phyloP scores from a whole-genome alignment of 306 rosid species.

The Rosa chinensis region DNA sequence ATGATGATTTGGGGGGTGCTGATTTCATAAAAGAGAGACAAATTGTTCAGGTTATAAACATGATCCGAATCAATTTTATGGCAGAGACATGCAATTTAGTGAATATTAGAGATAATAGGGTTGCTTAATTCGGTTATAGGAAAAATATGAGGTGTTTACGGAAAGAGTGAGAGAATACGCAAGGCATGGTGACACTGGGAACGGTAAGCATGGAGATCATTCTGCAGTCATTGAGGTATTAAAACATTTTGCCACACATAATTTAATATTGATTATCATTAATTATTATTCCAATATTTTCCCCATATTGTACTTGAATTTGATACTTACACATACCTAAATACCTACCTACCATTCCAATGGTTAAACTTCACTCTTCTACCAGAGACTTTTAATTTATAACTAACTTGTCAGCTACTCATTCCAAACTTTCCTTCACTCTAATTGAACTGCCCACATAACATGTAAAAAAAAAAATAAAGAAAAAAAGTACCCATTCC shows the following conservation, averaged over 20 bases:
- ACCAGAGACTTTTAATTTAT: too few species aligned
- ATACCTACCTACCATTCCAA: too few species aligned
- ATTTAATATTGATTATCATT: too few species aligned
- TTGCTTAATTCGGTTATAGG: slow-evolving; percentile 34
- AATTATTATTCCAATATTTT: too few species aligned
- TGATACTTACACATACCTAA: too few species aligned
- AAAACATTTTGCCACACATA: background rate
- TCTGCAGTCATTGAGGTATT: slow-evolving; percentile 51
- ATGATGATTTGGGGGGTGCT: slow-evolving; percentile 15
- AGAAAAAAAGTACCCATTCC: background rate
- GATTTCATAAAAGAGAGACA: slow-evolving; percentile 37
- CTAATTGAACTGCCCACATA: too few species aligned
- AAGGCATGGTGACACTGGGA: slow-evolving; percentile 17
- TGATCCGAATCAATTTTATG: too few species aligned
- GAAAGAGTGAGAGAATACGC: slow-evolving; percentile 27
- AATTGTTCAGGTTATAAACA: slow-evolving; percentile 34
- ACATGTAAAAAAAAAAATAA: too few species aligned
- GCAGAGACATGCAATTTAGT: background rate
- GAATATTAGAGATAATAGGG: background rate
- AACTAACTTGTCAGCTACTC: too few species aligned
- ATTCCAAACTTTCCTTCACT: too few species aligned
- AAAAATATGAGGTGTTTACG: slow-evolving; percentile 42
- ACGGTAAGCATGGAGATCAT: slow-evolving; percentile 35
- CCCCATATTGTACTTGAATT: too few species aligned
- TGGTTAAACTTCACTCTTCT: too few species aligned